Conservation (phyloP, 2,329 filamentous ascomycete genomes). For the Aureobasidium sp. region DNA sequence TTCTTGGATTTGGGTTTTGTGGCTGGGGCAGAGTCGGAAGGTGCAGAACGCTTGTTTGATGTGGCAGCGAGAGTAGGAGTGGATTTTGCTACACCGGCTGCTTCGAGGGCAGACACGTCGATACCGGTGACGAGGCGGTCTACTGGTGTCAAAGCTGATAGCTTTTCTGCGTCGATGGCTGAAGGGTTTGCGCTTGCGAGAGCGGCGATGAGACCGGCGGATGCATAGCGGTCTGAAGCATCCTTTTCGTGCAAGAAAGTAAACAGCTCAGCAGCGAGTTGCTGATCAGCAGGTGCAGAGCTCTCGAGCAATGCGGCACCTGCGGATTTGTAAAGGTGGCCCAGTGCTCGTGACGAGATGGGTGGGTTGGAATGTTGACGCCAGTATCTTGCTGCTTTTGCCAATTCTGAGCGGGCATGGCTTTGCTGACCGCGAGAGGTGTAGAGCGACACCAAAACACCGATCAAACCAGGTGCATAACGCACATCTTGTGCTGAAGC, state of each 20-base stretch:
- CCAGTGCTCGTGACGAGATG: conserved; percentile 32
- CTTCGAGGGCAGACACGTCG: conserved; percentile 56
- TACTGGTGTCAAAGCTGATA: conserved; percentile 54
- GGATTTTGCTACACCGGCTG: conserved; percentile 53
- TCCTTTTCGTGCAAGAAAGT: conserved; percentile 60
- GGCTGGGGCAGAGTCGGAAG: conserved; percentile 28
- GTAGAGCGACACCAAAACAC: conserved; percentile 72
- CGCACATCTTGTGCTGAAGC: conserved; percentile 60
- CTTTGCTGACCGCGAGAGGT: conserved; percentile 64
- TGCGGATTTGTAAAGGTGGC: conserved; percentile 71
- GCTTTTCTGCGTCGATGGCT: conserved; percentile 47
- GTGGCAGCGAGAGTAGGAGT: conserved; percentile 21
- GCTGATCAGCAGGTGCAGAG: conserved; percentile 58
- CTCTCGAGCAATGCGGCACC: conserved; percentile 78
- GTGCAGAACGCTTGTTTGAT: conserved; percentile 41
- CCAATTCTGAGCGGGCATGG: conserved; percentile 65
- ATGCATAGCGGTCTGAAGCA: conserved; percentile 60
- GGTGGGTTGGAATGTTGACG: conserved; percentile 38
- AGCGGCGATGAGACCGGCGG: conserved; percentile 80
- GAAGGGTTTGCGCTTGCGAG: conserved; percentile 57
- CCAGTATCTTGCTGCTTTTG: conserved; percentile 78
- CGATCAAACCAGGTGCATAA: conserved; percentile 78
- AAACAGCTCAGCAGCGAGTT: conserved; percentile 72
- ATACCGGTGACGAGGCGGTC: conserved; percentile 54
- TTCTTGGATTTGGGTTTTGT: conserved; percentile 50